Percentiles rank a stretch among this genome's conserved stretches.
Conservation (phyloP, 257 asterid genomes). For the Verbena officinalis region DNA sequence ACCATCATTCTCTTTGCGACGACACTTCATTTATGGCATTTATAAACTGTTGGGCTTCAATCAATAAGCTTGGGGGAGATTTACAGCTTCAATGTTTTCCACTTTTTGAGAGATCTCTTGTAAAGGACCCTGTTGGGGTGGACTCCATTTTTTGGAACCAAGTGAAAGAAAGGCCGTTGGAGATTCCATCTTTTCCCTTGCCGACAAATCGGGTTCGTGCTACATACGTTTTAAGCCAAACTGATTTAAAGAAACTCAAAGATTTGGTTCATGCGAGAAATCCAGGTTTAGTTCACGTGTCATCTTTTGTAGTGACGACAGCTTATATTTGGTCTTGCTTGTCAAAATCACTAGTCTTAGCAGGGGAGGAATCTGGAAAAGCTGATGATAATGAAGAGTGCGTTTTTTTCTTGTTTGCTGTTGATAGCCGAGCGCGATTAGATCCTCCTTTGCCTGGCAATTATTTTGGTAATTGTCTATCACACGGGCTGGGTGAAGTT, state of each 20-base stretch:
- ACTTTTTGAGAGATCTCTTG: not conserved
- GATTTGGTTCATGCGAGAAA: slow-evolving; percentile 23
- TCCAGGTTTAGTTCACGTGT: slow-evolving; percentile 25
- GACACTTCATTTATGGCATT: not conserved
- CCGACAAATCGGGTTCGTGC: slow-evolving; percentile 28
- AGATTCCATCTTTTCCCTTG: not conserved
- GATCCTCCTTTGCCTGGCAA: slow-evolving; percentile 33
- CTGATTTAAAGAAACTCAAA: slow-evolving; percentile 27
- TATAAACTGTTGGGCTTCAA: not conserved
- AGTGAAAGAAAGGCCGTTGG: not conserved
- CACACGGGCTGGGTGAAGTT: slow-evolving; percentile 15
- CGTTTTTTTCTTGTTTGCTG: slow-evolving; percentile 32
- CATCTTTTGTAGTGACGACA: slow-evolving; percentile 32
- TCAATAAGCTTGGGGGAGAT: not conserved
- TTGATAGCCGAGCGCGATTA: slow-evolving; percentile 30
- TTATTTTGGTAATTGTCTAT: slow-evolving; percentile 39
- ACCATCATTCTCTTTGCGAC: not conserved
- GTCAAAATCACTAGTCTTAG: slow-evolving; percentile 26
- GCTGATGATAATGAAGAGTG: not conserved
- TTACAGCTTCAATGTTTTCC: not conserved
- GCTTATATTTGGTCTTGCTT: slow-evolving; percentile 39
- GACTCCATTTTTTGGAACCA: slow-evolving; percentile 20
- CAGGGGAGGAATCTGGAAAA: not conserved
- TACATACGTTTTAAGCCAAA: slow-evolving; percentile 28
- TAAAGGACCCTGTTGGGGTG: slow-evolving; percentile 27